Conservation (phyloP, 2,329 filamentous ascomycete genomes). For the Hymenoscyphus fructigenus region DNA sequence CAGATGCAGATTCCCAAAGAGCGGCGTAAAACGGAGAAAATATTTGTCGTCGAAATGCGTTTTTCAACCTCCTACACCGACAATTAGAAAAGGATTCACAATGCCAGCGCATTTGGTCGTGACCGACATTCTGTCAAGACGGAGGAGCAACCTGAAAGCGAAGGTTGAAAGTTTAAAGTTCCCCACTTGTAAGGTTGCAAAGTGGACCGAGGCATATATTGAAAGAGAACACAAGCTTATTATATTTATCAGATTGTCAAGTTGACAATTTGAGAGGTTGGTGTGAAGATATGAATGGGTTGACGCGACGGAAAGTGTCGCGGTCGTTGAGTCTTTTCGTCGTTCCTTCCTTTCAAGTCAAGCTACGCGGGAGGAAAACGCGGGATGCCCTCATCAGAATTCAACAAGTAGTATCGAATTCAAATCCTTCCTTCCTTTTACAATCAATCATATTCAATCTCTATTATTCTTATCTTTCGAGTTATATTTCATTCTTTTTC, state of each 20-base stretch:
- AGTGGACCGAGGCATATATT: background rate
- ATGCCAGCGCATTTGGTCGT: background rate
- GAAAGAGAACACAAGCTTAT: too few relatives aligned
- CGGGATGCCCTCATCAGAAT: background rate
- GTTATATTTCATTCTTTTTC: background rate
- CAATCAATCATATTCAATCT: background rate
- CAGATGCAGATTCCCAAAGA: background rate
- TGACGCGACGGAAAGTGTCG: background rate
- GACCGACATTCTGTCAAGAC: slow-evolving; percentile 5
- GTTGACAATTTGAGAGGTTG: background rate
- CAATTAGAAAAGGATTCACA: background rate
- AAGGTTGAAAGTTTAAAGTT: slow-evolving; percentile 3
- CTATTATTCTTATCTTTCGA: background rate
- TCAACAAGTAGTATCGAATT: background rate
- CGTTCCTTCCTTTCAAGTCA: background rate
- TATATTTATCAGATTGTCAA: too few relatives aligned
- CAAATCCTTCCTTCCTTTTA: background rate
- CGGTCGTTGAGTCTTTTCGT: background rate
- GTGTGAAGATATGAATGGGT: background rate
- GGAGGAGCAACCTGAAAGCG: slow-evolving; percentile 2
- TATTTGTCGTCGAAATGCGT: background rate
- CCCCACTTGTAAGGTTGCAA: background rate
- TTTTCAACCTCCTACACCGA: background rate
- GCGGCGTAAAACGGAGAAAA: slow-evolving; percentile 2
- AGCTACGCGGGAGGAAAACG: background rate